Conservation (phyloP, 2,329 filamentous ascomycete species). For the Hortaea sp. region DNA sequence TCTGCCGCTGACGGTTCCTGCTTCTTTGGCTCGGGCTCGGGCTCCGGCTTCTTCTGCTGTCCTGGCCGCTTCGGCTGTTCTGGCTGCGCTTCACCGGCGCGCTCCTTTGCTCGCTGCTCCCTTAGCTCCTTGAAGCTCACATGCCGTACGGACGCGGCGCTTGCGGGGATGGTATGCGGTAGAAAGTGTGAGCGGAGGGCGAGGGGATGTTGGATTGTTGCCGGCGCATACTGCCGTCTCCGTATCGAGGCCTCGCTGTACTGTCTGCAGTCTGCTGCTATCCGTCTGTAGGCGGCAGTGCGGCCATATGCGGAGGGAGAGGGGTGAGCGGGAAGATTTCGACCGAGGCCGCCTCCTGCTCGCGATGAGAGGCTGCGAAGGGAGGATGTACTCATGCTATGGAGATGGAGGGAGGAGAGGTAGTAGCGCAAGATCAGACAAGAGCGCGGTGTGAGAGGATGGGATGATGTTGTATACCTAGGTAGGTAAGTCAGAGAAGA, state of each 20-base stretch:
- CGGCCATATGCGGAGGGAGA: constrained; percentile 31
- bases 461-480: neutral
- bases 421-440: neutral
- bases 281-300: constrained; percentile 39
- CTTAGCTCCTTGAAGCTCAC: constrained; percentile 33
- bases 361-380: constrained; percentile 30
- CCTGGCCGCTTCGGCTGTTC: constrained; percentile 27
- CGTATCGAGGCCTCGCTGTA: constrained; percentile 23
- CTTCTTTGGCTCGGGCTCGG: constrained; percentile 15
- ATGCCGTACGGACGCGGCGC: constrained; percentile 33
- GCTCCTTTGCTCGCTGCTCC: constrained; percentile 25
- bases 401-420: neutral
- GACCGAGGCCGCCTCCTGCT: constrained; percentile 29
- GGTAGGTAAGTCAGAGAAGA: too few species aligned
- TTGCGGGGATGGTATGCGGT: constrained; percentile 32
- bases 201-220: constrained; percentile 20
- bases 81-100: constrained; percentile 29
- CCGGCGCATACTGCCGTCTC: constrained; percentile 13
- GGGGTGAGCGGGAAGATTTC: constrained; percentile 27
- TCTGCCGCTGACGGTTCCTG: constrained; percentile 19
- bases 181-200: constrained; percentile 35
- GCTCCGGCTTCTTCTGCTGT: constrained; percentile 21
- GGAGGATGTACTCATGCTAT: constrained; percentile 37
- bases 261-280: constrained; percentile 23
- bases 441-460: constrained; percentile 1